Evolutionary conservation across 306 rosid genomes (phyloP), one percentile per base, ranked within the genome.

Genomic region (Lupinus albus): DNA sequence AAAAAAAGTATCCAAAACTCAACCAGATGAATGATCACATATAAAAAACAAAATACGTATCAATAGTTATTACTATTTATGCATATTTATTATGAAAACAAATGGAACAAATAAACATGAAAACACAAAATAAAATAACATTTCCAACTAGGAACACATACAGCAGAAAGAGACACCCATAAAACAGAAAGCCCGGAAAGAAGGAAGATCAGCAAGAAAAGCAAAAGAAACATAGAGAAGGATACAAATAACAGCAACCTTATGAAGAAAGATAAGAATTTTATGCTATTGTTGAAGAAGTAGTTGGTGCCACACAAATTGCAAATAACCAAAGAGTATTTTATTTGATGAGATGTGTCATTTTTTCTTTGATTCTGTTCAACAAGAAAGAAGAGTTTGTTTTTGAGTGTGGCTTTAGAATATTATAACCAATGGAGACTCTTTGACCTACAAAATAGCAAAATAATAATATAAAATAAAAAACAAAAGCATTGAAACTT

Each of bases 121-220:
- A 18, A 11, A 46, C 41, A 65, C 7, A 49, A 50, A 67, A 33
- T 16, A 7, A 45, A 30, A 72, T 1, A 53, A 0, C 44, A 61
- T 45, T 17, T 13, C 11, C 25, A 78, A 50, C 10, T 39, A 0
- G 25, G 11, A 21, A 51, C 12, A 73, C 74, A 16, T 72, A 72
- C 77, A 44, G 61, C 77, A 79, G 61, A 57, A 54, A 14, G 65
- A 76, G 16, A 32, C 68, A 48, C 33, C 72, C 84, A 76, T 67
- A 67, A 61, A 72, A 61, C 21, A 21, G 49, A 25, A 7, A 58
- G 38, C 8, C 2, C 5, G 11, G 58, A 38, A 28, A 6, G 35
- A 25, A 36, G 4, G 11, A 32, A 8, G 6, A 33, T 0, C 11
- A 33, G 0, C 11, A 1, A 32, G 38, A 1, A 28, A 45, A 5